Percentiles rank a stretch among this genome's conserved stretches.
Evolutionary conservation across 2,329 filamentous ascomycete species (phyloP).

Genomic region (Trichoderma atrobrunneum): DNA sequence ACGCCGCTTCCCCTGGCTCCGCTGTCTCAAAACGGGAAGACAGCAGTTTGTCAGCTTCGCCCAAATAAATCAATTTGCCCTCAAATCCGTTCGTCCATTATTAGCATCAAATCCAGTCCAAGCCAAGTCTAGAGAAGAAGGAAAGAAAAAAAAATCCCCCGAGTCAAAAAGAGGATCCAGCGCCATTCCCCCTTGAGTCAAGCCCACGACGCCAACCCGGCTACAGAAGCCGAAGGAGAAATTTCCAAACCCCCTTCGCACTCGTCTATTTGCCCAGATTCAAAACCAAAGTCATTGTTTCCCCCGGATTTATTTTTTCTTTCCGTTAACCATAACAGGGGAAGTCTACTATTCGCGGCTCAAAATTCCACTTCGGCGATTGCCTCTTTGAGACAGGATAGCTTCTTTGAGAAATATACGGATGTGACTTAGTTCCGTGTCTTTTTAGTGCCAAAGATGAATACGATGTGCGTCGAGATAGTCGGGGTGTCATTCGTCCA

Average conservation of each 20-base stretch:
- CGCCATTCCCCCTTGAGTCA: conserved; percentile 1
- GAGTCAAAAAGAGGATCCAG: neutral
- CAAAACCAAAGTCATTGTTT: neutral
- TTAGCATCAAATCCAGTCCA: neutral
- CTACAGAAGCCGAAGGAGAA: neutral
- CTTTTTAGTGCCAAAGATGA: neutral
- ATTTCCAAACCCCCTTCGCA: neutral
- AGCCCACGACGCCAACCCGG: neutral
- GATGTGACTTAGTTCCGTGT: neutral
- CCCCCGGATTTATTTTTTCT: neutral
- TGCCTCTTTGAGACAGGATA: neutral
- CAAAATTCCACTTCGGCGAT: neutral
- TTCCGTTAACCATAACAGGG: neutral
- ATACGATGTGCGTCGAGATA: neutral
- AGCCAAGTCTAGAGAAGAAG: neutral
- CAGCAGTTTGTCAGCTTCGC: neutral
- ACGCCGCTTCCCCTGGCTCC: neutral
- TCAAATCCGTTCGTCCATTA: neutral
- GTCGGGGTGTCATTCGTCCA: neutral
- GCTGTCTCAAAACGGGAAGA: neutral
- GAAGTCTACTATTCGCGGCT: neutral
- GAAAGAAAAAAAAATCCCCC: neutral
- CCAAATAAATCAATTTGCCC: neutral
- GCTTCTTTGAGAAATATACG: neutral
- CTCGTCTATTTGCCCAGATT: neutral